phyloP scores from a whole-genome alignment of 2,329 filamentous ascomycete species.

The Fusarium burgessii region DNA sequence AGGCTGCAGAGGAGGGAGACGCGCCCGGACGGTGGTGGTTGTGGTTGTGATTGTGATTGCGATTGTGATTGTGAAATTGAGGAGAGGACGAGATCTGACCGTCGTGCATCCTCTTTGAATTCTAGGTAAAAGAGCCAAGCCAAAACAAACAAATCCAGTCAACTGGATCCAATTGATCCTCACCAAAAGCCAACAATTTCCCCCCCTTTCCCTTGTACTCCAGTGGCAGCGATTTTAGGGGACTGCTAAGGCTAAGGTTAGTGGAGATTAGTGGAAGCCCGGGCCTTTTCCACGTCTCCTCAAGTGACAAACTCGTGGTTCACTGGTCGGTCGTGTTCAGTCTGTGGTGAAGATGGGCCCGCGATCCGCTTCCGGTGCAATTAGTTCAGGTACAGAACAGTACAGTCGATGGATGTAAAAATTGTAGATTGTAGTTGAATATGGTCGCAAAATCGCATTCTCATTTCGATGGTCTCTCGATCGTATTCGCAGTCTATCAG shows the following conservation, averaged over 20 bases:
- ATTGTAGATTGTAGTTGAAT: constrained; percentile 7
- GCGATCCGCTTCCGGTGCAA: constrained; percentile 38
- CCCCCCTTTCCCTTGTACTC: constrained; percentile 44
- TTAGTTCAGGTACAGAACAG: constrained; percentile 29
- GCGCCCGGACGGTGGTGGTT: constrained; percentile 32
- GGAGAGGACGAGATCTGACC: constrained; percentile 39
- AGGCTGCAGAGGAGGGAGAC: constrained; percentile 22
- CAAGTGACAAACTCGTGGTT: constrained; percentile 24
- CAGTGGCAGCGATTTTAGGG: constrained; percentile 33
- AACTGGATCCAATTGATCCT: constrained; percentile 36
- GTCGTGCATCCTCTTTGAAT: constrained; percentile 47
- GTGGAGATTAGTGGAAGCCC: constrained; percentile 38
- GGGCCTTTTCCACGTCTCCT: constrained; percentile 27
- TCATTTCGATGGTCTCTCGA: constrained; percentile 4
- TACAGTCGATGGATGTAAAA: constrained; percentile 3
- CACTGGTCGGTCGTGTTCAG: constrained; percentile 6
- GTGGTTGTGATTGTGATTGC: not conserved
- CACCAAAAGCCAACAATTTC: constrained; percentile 42
- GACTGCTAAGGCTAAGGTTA: constrained; percentile 28
- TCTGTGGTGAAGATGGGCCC: constrained; percentile 36
- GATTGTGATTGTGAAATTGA: constrained; percentile 16
- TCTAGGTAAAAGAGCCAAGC: constrained; percentile 2
- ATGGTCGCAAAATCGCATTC: constrained; percentile 11
- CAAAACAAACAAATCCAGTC: not conserved
- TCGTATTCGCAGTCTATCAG: constrained; percentile 11